Evolutionary conservation across 441 rosid genomes (phyloP), one percentile per base, ranked within the genome.

Genomic region (Viola pubescens): DNA sequence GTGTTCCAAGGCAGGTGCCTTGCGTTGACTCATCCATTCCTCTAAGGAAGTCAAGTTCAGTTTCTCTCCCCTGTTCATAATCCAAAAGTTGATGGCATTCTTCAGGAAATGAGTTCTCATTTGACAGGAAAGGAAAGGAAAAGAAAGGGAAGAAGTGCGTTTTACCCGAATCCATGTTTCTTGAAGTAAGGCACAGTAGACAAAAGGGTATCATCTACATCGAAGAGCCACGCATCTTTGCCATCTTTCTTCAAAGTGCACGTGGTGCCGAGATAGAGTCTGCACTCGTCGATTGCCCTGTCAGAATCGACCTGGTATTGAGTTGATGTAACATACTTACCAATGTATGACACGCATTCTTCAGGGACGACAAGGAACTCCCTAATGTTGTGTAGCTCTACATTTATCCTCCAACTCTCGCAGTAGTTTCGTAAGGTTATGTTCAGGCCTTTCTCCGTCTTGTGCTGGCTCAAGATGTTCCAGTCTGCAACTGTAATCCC

Each of bases 161-260:
- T 26, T 10, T 12, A 48, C 53, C 54, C 62, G 8, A 37, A 59
- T 37, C 39, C 10, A 16, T 59, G 61, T 26, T 48, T 48, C 54
- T 59, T 59, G 54, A 47, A 59, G 16, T 39, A 59, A 12, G 63
- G 63, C 45, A 59, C 13, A 48, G 63, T 59, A 2, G 61, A 46
- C 4, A 58, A 6, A 34, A 59, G 54, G 2, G 54, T 59, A 59
- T 59, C 63, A 59, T 48, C 54, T 37, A 59, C 14, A 9, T 59
- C 63, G 9, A 59, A 59, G 4, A 59, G 13, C 63, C 54, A 38
- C 4, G 54, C 54, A 39, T 59, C 63, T 38, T 2, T 48, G 10
- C 63, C 63, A 37, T 59, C 63, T 9, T 38, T 38, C 9, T 9
- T 39, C 40, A 49, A 11, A 9, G 4, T 5, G 54, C 47, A 13